Conservation (phyloP, 2,329 filamentous ascomycete genomes). For the Epichloe sibirici region DNA sequence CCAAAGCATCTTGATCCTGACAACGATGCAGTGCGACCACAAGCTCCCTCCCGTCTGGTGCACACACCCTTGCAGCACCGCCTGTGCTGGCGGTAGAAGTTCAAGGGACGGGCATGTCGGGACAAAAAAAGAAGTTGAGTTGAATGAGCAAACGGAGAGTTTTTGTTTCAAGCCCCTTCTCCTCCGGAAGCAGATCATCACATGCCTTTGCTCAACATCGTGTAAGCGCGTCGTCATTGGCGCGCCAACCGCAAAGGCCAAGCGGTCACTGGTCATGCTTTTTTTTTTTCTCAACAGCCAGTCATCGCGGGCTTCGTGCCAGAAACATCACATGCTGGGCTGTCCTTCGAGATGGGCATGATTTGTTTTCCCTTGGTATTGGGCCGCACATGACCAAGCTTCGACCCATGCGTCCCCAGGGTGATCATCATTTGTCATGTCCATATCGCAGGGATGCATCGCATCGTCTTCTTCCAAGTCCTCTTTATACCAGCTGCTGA, state of each 20-base stretch:
- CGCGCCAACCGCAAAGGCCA: neutral
- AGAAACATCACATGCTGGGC: neutral
- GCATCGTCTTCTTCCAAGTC: no score
- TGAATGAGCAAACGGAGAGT: neutral
- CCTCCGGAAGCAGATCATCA: neutral
- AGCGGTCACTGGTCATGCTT: neutral
- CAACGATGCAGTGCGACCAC: neutral
- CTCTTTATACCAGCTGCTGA: no score
- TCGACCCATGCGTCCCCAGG: no score
- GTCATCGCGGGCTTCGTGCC: neutral
- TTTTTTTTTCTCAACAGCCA: neutral
- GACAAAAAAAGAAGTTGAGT: no score
- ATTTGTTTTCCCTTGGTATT: no score
- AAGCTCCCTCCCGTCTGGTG: neutral
- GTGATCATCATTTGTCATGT: no score
- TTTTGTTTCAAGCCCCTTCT: neutral
- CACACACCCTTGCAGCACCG: neutral
- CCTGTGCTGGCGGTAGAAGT: neutral
- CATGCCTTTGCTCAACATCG: neutral
- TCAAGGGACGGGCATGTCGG: neutral
- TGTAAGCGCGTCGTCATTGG: neutral
- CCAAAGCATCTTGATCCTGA: neutral
- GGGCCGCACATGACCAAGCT: no score
- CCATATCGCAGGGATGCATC: no score
- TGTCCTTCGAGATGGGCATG: neutral